phyloP scores from a whole-genome alignment of 2,329 filamentous ascomycete genomes.

The Diplodia intermedia region DNA sequence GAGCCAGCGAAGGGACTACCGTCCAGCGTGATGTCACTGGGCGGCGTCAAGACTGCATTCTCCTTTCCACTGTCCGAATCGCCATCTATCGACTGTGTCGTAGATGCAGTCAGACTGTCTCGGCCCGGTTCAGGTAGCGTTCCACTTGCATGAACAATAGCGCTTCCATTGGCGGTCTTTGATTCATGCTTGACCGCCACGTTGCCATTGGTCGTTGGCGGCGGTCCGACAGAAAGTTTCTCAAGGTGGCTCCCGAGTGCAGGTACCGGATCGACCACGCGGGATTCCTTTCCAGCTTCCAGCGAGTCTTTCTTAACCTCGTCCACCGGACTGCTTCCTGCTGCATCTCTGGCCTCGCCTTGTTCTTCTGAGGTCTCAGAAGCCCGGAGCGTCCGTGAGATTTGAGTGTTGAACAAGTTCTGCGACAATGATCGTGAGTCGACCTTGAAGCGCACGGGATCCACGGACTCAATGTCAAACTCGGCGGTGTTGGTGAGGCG shows the following conservation, averaged over 20 bases:
- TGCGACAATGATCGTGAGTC: conserved; percentile 70
- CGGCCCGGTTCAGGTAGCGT: background rate
- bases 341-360: background rate
- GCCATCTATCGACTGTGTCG: conserved; percentile 4
- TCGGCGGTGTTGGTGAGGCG: conserved; percentile 1
- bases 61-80: conserved; percentile 16
- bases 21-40: background rate
- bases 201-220: background rate
- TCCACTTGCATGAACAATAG: background rate
- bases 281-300: background rate
- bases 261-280: background rate
- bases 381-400: conserved; percentile 8
- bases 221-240: background rate
- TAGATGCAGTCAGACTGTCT: conserved; percentile 5
- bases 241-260: conserved; percentile 3
- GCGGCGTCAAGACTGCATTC: background rate
- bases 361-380: background rate
- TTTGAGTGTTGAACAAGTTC: conserved; percentile 56
- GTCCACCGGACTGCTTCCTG: background rate
- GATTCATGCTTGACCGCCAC: background rate
- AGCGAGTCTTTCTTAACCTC: too few species aligned
- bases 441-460: conserved; percentile 9
- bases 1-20: background rate
- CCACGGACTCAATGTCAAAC: conserved; percentile 36
- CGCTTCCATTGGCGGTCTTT: background rate